Percentiles rank a stretch among this genome's conserved stretches.
Conservation (phyloP, 768 basidiomycete species). For the Phanerochaete carnosa region DNA sequence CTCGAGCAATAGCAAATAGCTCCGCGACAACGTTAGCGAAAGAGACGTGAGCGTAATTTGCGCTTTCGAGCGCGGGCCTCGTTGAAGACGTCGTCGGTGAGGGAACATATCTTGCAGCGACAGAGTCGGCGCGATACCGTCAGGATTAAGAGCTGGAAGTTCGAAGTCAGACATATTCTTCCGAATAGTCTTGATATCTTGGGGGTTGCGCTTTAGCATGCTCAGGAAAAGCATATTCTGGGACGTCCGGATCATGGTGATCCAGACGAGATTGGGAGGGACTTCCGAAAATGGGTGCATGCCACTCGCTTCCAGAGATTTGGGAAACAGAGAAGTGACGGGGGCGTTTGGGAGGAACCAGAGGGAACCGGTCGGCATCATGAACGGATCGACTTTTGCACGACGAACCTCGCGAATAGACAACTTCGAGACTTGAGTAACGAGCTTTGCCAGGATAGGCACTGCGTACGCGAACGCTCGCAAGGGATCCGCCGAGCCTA, state of each 20-base stretch:
- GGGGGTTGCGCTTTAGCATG: conserved; percentile 61
- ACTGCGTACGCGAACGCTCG: conserved; percentile 50
- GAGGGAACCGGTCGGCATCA: conserved; percentile 67
- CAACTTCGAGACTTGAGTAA: conserved; percentile 66
- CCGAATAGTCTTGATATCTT: conserved; percentile 65
- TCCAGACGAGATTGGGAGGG: conserved; percentile 43
- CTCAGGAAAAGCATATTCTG: conserved; percentile 68
- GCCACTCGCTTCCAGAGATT: conserved; percentile 26
- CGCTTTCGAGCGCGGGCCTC: background rate
- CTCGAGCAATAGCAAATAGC: conserved; percentile 63
- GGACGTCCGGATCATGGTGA: conserved; percentile 62
- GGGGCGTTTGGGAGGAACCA: conserved; percentile 65
- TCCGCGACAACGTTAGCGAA: conserved; percentile 63
- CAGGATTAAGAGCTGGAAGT: conserved; percentile 44
- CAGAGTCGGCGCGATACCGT: conserved; percentile 27
- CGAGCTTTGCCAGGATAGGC: conserved; percentile 57
- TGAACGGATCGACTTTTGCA: conserved; percentile 64
- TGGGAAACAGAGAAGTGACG: conserved; percentile 59
- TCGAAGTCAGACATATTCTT: conserved; percentile 62
- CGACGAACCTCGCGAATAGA: conserved; percentile 69
- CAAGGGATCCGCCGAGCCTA: conserved; percentile 41
- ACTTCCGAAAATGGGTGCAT: conserved; percentile 30
- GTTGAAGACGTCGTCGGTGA: conserved; percentile 20
- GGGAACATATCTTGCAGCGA: conserved; percentile 50
- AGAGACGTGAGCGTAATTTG: conserved; percentile 35